phyloP scores from a whole-genome alignment of 2,329 filamentous ascomycete genomes.

The Didymella pinodella region DNA sequence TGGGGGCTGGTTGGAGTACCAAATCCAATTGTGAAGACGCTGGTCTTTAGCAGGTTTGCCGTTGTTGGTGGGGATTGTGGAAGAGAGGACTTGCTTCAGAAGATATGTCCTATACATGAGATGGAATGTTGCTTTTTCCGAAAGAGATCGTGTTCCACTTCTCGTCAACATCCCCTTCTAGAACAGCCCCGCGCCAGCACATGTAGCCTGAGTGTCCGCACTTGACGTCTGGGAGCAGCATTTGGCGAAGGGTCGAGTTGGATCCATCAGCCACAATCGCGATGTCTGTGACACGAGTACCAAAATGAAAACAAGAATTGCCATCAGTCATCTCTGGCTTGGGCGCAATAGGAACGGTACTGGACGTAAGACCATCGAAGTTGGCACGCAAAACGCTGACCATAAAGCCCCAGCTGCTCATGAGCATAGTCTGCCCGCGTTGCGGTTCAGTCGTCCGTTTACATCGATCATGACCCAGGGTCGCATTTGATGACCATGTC shows the following conservation, averaged over 20 bases:
- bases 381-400: not conserved
- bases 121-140: not conserved
- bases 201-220: not conserved
- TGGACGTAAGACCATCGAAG: not conserved
- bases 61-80: not conserved
- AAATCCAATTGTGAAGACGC: not conserved
- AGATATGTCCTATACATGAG: not conserved
- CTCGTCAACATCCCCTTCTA: not conserved
- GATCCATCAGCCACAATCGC: not conserved
- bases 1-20: not conserved
- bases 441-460: not conserved
- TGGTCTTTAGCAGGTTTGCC: not conserved
- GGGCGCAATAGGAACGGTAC: not conserved
- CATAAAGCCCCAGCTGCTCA: not conserved
- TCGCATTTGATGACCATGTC: not conserved
- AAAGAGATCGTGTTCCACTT: not conserved
- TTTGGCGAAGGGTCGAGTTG: not conserved
- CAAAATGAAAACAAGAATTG: not conserved
- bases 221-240: not conserved
- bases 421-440: not conserved
- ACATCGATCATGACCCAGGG: constrained; percentile 1
- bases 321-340: not conserved
- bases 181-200: not conserved
- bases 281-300: not conserved
- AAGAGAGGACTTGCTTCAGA: not conserved